phyloP scores from a whole-genome alignment of 176 grass and related monocot species.

The Carex scoparia region DNA sequence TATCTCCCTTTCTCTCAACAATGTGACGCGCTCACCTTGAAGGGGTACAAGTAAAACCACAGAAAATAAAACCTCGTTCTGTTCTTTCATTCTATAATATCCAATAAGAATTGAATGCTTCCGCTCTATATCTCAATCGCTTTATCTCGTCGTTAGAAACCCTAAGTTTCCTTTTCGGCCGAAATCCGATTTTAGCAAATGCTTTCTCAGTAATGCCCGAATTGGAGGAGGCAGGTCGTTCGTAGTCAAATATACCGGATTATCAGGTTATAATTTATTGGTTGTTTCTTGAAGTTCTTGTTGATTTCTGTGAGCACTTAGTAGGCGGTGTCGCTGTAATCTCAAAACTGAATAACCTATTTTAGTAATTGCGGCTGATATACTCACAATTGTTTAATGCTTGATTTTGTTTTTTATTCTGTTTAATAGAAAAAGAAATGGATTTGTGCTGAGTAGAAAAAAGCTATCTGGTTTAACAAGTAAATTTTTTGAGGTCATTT shows the following conservation, averaged over 20 bases:
- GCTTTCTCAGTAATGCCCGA: not conserved
- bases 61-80: conserved; percentile 2
- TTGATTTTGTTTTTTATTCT: not conserved
- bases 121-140: not conserved
- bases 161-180: not conserved
- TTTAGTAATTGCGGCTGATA: not conserved
- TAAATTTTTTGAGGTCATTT: not conserved
- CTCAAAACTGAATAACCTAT: not conserved
- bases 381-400: not conserved
- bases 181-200: not conserved
- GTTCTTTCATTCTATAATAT: not conserved
- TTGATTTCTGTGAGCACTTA: not conserved
- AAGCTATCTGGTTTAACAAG: not conserved
- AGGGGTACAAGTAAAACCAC: conserved; percentile 1
- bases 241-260: not conserved
- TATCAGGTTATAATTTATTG: not conserved
- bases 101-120: not conserved
- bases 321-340: not conserved
- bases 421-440: not conserved
- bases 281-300: not conserved
- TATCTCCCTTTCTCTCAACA: not conserved
- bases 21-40: not conserved
- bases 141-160: not conserved
- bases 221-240: not conserved
- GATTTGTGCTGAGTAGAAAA: not conserved